Percentiles rank a stretch among this genome's conserved stretches.
Conservation (phyloP, 257 asterid genomes). For the Solanum corneliomulleri region DNA sequence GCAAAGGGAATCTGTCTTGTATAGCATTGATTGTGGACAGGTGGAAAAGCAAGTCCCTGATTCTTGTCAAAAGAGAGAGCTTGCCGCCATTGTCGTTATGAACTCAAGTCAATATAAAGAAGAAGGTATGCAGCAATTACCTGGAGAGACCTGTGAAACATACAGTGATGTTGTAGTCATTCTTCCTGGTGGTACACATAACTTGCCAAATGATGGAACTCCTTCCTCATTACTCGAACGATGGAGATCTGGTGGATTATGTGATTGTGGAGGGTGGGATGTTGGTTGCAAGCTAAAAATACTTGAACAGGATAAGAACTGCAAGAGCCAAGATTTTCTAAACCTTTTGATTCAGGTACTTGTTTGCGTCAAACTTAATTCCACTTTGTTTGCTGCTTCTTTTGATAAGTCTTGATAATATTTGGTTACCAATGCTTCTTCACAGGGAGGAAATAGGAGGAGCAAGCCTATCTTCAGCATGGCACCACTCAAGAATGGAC, state of each 20-base stretch:
- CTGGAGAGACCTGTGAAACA: background rate
- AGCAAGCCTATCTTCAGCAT: slow-evolving; percentile 52
- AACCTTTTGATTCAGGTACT: slow-evolving; percentile 59
- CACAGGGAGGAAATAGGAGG: slow-evolving; percentile 41
- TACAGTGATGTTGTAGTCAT: slow-evolving; percentile 32
- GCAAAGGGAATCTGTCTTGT: slow-evolving; percentile 55
- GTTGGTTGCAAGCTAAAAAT: slow-evolving; percentile 81
- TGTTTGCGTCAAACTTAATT: background rate
- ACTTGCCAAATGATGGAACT: slow-evolving; percentile 46
- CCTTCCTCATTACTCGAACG: slow-evolving; percentile 71
- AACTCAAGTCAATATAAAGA: slow-evolving; percentile 11
- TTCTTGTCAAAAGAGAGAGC: slow-evolving; percentile 40
- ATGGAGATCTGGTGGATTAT: slow-evolving; percentile 75
- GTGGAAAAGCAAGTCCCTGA: slow-evolving; percentile 37
- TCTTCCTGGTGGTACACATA: slow-evolving; percentile 73
- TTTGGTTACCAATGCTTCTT: background rate
- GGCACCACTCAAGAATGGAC: slow-evolving; percentile 48
- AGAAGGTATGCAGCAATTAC: slow-evolving; percentile 4
- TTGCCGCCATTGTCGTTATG: slow-evolving; percentile 57
- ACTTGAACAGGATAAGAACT: slow-evolving; percentile 30
- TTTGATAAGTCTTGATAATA: background rate
- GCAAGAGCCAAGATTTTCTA: slow-evolving; percentile 19
- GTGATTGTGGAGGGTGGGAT: slow-evolving; percentile 99
- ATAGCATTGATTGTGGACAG: slow-evolving; percentile 33
- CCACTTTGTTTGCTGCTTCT: background rate